These are phyloP conservation scores for Claviceps sp. DNA, from an alignment of 2,329 filamentous ascomycete species.

Conservation along the genomic window DNA sequence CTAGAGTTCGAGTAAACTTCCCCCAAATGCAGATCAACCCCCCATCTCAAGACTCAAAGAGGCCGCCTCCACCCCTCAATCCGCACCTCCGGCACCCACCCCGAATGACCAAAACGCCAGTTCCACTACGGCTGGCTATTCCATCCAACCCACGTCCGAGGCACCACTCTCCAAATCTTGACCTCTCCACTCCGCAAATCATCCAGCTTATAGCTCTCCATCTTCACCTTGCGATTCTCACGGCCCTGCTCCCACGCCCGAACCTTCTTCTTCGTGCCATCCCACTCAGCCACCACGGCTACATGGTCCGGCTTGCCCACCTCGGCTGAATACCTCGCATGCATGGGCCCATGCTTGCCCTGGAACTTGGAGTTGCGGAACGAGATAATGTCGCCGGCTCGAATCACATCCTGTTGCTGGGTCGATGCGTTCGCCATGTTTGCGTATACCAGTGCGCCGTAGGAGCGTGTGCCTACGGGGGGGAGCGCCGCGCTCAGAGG, in stretches of 20 bases:
- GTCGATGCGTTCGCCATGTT: slow-evolving; percentile 92
- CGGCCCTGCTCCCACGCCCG: slow-evolving; percentile 89
- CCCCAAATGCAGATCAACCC: not conserved
- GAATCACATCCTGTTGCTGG: slow-evolving; percentile 82
- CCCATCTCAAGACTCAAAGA: not conserved
- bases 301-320: slow-evolving; percentile 86
- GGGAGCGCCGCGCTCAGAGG: slow-evolving; percentile 60
- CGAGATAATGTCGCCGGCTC: slow-evolving; percentile 81
- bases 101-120: slow-evolving; percentile 8
- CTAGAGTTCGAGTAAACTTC: not conserved
- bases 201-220: slow-evolving; percentile 87
- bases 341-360: slow-evolving; percentile 89
- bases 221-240: slow-evolving; percentile 84
- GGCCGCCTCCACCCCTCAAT: slow-evolving; percentile 3
- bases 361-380: slow-evolving; percentile 91
- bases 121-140: slow-evolving; percentile 43
- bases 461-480: slow-evolving; percentile 79
- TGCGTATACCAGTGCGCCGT: slow-evolving; percentile 83
- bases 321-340: slow-evolving; percentile 81
- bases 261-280: slow-evolving; percentile 96
- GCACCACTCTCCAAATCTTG: slow-evolving; percentile 94
- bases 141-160: slow-evolving; percentile 87
- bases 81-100: slow-evolving; percentile 4
- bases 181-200: slow-evolving; percentile 89
- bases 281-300: slow-evolving; percentile 87